Conservation (phyloP, 306 rosid species). For the Inga laurina region DNA sequence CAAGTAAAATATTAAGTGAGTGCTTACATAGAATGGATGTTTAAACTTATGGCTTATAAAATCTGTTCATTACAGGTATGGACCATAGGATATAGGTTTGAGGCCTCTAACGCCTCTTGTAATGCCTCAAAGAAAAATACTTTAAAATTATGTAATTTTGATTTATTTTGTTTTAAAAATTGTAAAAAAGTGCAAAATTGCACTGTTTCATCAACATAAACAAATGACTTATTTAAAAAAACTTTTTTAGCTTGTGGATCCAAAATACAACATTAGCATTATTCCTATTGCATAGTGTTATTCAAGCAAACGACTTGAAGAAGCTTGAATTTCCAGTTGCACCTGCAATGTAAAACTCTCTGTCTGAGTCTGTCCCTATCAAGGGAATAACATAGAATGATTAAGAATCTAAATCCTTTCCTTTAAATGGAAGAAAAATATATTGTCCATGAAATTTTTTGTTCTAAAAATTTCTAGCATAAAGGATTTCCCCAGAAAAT, state of each 20-base stretch:
- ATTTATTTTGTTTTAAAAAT: too few relatives aligned
- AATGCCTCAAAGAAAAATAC: not conserved
- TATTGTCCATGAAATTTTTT: not conserved
- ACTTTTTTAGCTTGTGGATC: not conserved
- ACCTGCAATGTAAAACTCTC: not conserved
- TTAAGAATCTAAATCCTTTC: not conserved
- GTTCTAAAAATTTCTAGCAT: not conserved
- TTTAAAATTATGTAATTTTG: not conserved
- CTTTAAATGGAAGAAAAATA: not conserved
- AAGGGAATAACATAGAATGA: not conserved
- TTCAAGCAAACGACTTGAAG: not conserved
- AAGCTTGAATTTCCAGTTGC: not conserved
- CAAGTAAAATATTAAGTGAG: conserved; percentile 24
- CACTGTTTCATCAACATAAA: too few relatives aligned
- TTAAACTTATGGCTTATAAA: conserved; percentile 24
- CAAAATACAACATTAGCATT: not conserved
- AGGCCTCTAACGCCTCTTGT: not conserved
- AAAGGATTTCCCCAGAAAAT: not conserved
- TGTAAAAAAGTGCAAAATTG: not conserved
- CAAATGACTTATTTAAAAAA: not conserved
- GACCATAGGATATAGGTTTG: not conserved
- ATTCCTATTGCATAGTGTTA: not conserved
- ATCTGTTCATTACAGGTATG: conserved; percentile 2
- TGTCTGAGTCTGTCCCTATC: not conserved
- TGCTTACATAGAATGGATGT: conserved; percentile 6